phyloP scores from a whole-genome alignment of 352 stramenopile species.

The Phytophthora macrochlamydospora region DNA sequence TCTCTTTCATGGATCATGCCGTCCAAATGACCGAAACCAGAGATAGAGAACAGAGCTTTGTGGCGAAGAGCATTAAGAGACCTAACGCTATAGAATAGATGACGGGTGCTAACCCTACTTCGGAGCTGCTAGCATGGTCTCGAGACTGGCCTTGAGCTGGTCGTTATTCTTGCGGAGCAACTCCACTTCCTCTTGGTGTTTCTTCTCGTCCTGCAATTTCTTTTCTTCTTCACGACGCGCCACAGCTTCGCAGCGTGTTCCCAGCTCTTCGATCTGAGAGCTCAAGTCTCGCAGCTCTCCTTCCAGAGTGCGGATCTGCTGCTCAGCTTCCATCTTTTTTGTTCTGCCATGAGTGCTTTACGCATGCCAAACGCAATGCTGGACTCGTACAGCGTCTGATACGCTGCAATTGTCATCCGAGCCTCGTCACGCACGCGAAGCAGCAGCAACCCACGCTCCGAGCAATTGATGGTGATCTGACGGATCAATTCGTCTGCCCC shows the following conservation, averaged over 20 bases:
- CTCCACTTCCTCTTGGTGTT: conserved; percentile 89
- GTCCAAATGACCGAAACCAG: conserved; percentile 8
- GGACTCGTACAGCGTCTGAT: conserved; percentile 93
- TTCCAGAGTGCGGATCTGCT: conserved; percentile 82
- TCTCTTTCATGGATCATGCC: conserved; percentile 44
- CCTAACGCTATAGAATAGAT: conserved; percentile 18
- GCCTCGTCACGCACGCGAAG: conserved; percentile 92
- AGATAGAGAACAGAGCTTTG: conserved; percentile 10
- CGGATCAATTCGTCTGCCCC: conserved; percentile 88
- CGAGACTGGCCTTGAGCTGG: conserved; percentile 91
- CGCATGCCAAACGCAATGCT: conserved; percentile 94
- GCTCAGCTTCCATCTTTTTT: conserved; percentile 91
- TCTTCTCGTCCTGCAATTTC: conserved; percentile 77
- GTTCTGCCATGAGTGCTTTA: conserved; percentile 93
- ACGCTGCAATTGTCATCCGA: conserved; percentile 92
- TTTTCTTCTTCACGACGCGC: conserved; percentile 67
- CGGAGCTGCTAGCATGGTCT: conserved; percentile 73
- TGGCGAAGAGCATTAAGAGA: conserved; percentile 6
- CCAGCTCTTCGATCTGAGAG: conserved; percentile 76
- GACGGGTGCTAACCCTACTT: conserved; percentile 42
- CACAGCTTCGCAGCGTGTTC: conserved; percentile 63
- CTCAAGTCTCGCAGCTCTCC: conserved; percentile 82
- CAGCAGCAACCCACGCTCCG: conserved; percentile 88
- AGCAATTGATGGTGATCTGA: conserved; percentile 94
- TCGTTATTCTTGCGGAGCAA: conserved; percentile 89